Base-by-base conservation (phyloP, 305 asterid genomes). In the Fraxinus baroniana region DNA sequence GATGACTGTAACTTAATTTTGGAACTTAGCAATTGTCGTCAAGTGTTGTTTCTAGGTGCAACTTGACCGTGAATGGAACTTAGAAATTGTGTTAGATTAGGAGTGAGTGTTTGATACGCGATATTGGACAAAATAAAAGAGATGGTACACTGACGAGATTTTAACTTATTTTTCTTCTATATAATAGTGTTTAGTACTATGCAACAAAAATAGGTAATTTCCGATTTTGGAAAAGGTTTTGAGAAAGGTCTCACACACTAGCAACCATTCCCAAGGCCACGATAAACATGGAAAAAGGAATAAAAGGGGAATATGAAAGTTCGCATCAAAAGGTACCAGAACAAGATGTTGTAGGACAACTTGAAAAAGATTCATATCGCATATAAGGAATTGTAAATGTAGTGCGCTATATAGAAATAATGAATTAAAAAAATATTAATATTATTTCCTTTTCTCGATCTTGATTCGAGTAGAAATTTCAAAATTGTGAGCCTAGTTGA, bases 201-300 rank as follows among this genome's bases (percentile, higher is more conserved):
- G 3, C 1, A 41, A 41, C 52, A 41, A 41, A 41, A 41, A 39
- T 3, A 3, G 57, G 57, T 46, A 46, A 39, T 46, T 44, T 46
- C 57, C n/a, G 1, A 12, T 55, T 15, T 15, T 55, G 66, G 66
- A 6, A 12, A n/a, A 39, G 13, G 13, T 39, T 37, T 37, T 37
- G 44, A 7, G 44, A 7, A 7, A 17, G 64, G 64, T 5, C 10
- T 4, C 18, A 15, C 18, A 13, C 10, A 55, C 9, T 55, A 55
- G 73, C 76, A 82, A 77, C 71, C 49, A 76, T 18, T 76, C 68
- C 52, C 46, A 22, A 24, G 73, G 77, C 72, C 80, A 71, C 68
- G 78, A 73, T 75, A 82, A 74, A 82, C 79, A 55, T 39, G 84
- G 81, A 73, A 82, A 81, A 72, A 80, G 46, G 79, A 74, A 81